Conservation (phyloP, 805 yeast genomes). For the Teunomyces lycoperdinae region DNA sequence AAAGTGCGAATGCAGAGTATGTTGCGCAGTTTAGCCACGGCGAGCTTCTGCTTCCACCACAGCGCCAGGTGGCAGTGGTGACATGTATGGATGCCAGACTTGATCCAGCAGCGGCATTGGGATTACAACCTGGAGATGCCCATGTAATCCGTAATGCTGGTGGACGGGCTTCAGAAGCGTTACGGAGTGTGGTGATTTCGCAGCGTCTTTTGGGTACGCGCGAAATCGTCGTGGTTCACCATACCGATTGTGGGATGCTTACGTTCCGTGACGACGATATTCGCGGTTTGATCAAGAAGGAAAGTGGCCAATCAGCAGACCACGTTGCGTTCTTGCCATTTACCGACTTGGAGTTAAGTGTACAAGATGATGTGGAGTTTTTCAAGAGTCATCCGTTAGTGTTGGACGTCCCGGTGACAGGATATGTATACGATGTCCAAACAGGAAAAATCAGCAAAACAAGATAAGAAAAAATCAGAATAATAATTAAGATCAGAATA, state of each 20-base stretch:
- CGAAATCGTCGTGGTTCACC: constrained; percentile 39
- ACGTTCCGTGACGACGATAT: constrained; percentile 33
- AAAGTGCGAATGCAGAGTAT: constrained; percentile 18
- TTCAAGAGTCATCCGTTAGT: constrained; percentile 28
- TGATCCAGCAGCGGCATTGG: constrained; percentile 35
- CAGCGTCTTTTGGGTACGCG: constrained; percentile 39
- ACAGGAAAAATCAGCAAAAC: constrained; percentile 23
- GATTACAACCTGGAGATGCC: constrained; percentile 40
- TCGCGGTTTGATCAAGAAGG: constrained; percentile 24
- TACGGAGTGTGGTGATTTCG: constrained; percentile 37
- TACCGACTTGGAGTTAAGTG: constrained; percentile 31
- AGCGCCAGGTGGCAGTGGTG: constrained; percentile 31
- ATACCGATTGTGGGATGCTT: constrained; percentile 46
- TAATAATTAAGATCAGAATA: neutral
- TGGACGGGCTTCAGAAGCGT: constrained; percentile 39
- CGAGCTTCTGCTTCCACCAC: constrained; percentile 37
- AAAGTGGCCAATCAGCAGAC: constrained; percentile 28
- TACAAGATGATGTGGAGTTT: constrained; percentile 32
- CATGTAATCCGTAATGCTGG: constrained; percentile 46
- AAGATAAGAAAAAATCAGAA: neutral
- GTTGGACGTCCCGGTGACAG: constrained; percentile 35
- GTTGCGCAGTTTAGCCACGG: constrained; percentile 25
- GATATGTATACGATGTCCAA: constrained; percentile 38
- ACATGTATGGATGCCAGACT: constrained; percentile 43
- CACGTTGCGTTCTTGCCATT: constrained; percentile 35